phyloP scores from a whole-genome alignment of 306 rosid species.

The Cucurbita pepo region DNA sequence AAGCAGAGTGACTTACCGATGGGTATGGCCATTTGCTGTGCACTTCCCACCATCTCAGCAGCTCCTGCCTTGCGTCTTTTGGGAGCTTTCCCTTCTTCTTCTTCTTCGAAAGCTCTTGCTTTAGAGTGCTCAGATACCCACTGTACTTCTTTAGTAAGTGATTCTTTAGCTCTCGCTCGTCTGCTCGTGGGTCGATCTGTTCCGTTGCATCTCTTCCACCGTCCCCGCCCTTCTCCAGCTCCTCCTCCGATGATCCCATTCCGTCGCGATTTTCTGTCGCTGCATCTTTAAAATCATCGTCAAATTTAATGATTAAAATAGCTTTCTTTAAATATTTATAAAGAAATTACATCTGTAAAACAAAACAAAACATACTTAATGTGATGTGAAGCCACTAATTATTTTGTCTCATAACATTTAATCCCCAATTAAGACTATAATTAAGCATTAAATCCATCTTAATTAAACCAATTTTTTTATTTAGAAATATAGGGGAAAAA shows the following conservation, averaged over 20 bases:
- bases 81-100: slow-evolving; percentile 94
- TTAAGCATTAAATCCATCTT: not conserved
- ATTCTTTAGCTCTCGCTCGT: slow-evolving; percentile 82
- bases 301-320: not conserved
- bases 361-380: not conserved
- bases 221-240: slow-evolving; percentile 61
- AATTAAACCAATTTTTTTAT: not conserved
- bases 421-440: not conserved
- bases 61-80: slow-evolving; percentile 93
- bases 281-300: not conserved
- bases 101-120: slow-evolving; percentile 93
- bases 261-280: too few relatives aligned
- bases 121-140: slow-evolving; percentile 85
- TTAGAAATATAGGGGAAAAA: not conserved
- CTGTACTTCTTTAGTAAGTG: slow-evolving; percentile 75
- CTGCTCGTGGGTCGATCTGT: slow-evolving; percentile 71
- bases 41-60: slow-evolving; percentile 90
- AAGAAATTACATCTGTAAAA: not conserved
- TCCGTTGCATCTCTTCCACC: slow-evolving; percentile 42
- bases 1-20: slow-evolving; percentile 31
- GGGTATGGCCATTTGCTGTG: slow-evolving; percentile 99
- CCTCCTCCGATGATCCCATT: slow-evolving; percentile 61
- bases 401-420: not conserved
- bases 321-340: too few relatives aligned
- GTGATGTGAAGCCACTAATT: not conserved